These are phyloP conservation scores for Cryptococcus sp. DNA, from an alignment of 1,284 basidiomycete genomes.

Conservation along the genomic window DNA sequence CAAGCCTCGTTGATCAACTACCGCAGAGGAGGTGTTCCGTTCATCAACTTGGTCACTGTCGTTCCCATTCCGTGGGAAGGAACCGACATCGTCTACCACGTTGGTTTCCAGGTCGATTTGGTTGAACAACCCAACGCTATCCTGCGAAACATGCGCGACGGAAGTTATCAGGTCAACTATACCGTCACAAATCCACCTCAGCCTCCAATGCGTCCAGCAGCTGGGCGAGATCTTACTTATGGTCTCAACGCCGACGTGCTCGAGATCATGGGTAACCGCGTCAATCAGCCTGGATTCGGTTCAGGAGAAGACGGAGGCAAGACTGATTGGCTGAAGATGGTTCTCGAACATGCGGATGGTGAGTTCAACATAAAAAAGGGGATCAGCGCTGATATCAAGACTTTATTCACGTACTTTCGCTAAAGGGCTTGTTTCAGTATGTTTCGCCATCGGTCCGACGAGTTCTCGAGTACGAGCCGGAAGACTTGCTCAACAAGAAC, in stretches of 20 bases:
- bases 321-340: conserved; percentile 53
- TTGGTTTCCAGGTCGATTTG: conserved; percentile 90
- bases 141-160: conserved; percentile 67
- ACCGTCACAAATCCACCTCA: conserved; percentile 40
- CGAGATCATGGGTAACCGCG: conserved; percentile 29
- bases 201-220: conserved; percentile 18
- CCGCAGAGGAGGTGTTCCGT: conserved; percentile 75
- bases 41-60: conserved; percentile 79
- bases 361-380: conserved; percentile 8
- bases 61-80: conserved; percentile 68
- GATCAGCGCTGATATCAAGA: conserved; percentile 50
- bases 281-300: conserved; percentile 20
- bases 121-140: conserved; percentile 81
- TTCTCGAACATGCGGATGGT: conserved; percentile 60
- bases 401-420: conserved; percentile 82
- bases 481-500: conserved; percentile 73
- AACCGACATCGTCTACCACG: conserved; percentile 72
- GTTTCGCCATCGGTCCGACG: conserved; percentile 73
- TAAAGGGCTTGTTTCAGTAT: conserved; percentile 91
- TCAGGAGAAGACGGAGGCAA: conserved; percentile 40
- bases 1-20: conserved; percentile 87
- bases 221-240: conserved; percentile 14
- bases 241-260: conserved; percentile 32
- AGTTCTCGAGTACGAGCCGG: conserved; percentile 72
- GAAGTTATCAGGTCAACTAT: conserved; percentile 65